Evolutionary conservation across 768 basidiomycete genomes (phyloP).

Genomic region (Lactarius indigo): DNA sequence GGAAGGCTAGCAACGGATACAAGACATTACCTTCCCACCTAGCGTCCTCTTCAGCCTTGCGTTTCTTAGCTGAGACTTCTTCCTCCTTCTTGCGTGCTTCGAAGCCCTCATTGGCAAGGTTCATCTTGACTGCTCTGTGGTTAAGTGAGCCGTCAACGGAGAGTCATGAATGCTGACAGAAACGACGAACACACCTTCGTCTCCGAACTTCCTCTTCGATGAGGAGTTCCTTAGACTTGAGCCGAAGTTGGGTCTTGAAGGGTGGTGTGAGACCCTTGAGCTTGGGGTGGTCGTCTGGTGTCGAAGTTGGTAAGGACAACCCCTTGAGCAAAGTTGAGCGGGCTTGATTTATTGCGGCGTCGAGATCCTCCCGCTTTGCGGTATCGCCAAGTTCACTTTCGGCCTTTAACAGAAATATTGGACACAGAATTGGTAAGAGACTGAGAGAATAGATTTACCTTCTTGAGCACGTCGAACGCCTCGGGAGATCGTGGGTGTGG

Average conservation of each 20-base stretch:
- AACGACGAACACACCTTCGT: conserved; percentile 57
- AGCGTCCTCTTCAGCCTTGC: conserved; percentile 87
- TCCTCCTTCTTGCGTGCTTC: conserved; percentile 94
- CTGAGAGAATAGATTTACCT: conserved; percentile 45
- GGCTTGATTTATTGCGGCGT: conserved; percentile 74
- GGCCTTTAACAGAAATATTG: conserved; percentile 47
- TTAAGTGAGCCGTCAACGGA: conserved; percentile 10
- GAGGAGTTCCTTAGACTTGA: conserved; percentile 76
- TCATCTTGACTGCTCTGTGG: conserved; percentile 79
- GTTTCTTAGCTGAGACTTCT: conserved; percentile 69
- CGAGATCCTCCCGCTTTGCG: conserved; percentile 74
- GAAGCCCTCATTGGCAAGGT: conserved; percentile 85
- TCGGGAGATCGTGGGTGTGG: conserved; percentile 84
- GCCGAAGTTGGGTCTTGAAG: conserved; percentile 62
- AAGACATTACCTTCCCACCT: conserved; percentile 74
- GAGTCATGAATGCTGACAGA: not conserved
- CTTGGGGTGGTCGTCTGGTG: conserved; percentile 54
- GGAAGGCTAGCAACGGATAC: not conserved
- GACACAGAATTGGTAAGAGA: not conserved
- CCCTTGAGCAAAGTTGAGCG: conserved; percentile 63
- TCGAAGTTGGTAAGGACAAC: conserved; percentile 57
- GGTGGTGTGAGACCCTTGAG: conserved; percentile 54
- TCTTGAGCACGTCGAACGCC: conserved; percentile 92
- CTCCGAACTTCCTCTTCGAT: conserved; percentile 88
- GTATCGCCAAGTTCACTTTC: conserved; percentile 80